Conservation (phyloP, 441 rosid genomes). For the Kokia cookei region DNA sequence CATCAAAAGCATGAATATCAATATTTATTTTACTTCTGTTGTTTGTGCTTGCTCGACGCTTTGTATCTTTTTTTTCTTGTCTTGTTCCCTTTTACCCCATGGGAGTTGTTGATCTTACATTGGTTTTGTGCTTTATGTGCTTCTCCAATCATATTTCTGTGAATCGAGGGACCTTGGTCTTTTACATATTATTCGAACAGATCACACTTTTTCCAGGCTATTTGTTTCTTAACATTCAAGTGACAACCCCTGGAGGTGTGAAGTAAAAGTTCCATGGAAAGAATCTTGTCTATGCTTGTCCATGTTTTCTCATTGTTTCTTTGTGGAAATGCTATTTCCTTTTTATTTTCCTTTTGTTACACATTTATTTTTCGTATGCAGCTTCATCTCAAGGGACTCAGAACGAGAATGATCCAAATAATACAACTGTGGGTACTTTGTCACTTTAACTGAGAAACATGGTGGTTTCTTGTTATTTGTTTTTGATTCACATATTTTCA, state of each 20-base stretch:
- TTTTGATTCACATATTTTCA: slow-evolving; percentile 11
- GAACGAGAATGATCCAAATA: slow-evolving; percentile 73
- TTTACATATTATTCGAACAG: neutral
- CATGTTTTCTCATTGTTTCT: neutral
- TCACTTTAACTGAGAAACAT: neutral
- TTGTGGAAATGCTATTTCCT: neutral
- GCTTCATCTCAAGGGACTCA: slow-evolving; percentile 63
- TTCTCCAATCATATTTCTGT: neutral
- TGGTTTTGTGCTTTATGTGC: neutral
- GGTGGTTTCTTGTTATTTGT: neutral
- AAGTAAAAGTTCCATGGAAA: neutral
- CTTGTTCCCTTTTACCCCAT: neutral
- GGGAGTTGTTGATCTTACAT: neutral
- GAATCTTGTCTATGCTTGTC: neutral
- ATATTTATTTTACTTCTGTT: neutral
- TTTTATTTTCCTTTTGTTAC: neutral
- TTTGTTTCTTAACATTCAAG: neutral
- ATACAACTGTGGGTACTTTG: slow-evolving; percentile 75
- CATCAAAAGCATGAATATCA: neutral
- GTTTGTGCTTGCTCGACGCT: neutral
- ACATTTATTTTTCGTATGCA: slow-evolving; percentile 36
- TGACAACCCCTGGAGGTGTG: neutral
- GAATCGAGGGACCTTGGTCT: neutral
- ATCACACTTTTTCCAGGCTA: neutral
- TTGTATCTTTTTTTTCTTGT: neutral